Base-by-base conservation (phyloP, 257 asterid species). In the Solanum ossicruentum region DNA sequence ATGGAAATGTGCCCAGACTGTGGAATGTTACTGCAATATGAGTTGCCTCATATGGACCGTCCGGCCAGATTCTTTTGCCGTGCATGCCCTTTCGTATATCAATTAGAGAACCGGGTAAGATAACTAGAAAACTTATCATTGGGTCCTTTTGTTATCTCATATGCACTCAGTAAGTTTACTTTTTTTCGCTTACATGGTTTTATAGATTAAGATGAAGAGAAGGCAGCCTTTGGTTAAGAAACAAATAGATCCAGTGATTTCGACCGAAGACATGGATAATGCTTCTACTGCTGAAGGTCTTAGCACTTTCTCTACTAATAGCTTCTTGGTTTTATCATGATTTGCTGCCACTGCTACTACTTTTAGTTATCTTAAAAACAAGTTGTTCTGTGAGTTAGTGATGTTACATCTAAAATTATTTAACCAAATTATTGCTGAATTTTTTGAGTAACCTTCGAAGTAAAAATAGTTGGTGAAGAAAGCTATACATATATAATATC, bases 1-100 rank as follows among this genome's bases (percentile, higher is more conserved):
- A 95, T 94, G 98, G 95, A 95, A 87, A 91, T 94, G 89, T 95
- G 98, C 89, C 98, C 97, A 70, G 86, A 84, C 77, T 95, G 98
- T 69, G 94, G 88, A 65, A 93, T 67, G 69, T 86, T 93, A 89
- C 56, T 94, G 90, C 97, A 90, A 83, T 94, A 88, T 85, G 93
- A 89, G 85, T 80, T 92, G 88, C 94, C 97, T 12, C 18, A 88
- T 87, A 86, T 92, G 89, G 95, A 84, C 4, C 90, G 65, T 26
- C 84, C 91, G 12, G 96, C 92, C 70, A 80, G 93, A 83, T 91
- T 93, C 85, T 91, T 39, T 85, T 95, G 98, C 58, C 91, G 92
- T 7, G 87, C 93, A 9, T 95, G 98, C 86, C 95, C 98, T 45
- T 93, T 89, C 43, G 89, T 86, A 5, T 90, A 93, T 80, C 85